Conservation (phyloP, 2,329 filamentous ascomycete genomes). For the Colletotrichum siamense region DNA sequence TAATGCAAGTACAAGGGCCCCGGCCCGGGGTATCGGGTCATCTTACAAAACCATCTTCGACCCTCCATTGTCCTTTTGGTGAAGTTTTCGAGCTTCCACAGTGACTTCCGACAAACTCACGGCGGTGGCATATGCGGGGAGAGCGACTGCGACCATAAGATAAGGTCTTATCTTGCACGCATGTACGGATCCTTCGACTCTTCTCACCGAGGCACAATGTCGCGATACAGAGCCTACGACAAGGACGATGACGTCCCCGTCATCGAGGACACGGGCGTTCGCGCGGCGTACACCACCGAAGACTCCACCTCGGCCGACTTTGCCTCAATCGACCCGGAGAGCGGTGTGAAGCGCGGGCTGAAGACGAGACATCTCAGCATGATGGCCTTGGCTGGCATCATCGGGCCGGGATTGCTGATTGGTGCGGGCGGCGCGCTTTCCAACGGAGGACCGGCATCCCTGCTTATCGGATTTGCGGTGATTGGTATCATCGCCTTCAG, state of each 20-base stretch:
- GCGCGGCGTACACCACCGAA: background rate
- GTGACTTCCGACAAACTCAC: background rate
- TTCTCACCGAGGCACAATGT: background rate
- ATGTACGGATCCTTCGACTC: background rate
- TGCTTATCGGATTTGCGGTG: constrained; percentile 76
- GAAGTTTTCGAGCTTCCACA: background rate
- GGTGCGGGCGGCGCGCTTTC: constrained; percentile 73
- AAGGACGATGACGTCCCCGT: constrained; percentile 13
- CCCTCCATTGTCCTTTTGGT: background rate
- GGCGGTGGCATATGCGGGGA: background rate
- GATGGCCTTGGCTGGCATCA: constrained; percentile 68
- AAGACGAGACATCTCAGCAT: constrained; percentile 73
- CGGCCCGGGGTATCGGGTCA: background rate
- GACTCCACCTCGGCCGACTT: constrained; percentile 42
- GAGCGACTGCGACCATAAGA: background rate
- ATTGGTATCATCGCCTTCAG: constrained; percentile 73
- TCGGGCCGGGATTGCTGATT: constrained; percentile 74
- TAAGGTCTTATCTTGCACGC: background rate
- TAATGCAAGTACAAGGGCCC: background rate
- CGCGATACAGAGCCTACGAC: constrained; percentile 13
- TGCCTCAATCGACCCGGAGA: constrained; percentile 60
- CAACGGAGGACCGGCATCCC: constrained; percentile 72
- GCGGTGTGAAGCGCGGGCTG: constrained; percentile 71
- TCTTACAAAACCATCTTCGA: background rate
- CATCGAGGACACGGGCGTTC: background rate